Conservation (phyloP, 495 filamentous ascomycete genomes). For the Penicillium turbatum region DNA sequence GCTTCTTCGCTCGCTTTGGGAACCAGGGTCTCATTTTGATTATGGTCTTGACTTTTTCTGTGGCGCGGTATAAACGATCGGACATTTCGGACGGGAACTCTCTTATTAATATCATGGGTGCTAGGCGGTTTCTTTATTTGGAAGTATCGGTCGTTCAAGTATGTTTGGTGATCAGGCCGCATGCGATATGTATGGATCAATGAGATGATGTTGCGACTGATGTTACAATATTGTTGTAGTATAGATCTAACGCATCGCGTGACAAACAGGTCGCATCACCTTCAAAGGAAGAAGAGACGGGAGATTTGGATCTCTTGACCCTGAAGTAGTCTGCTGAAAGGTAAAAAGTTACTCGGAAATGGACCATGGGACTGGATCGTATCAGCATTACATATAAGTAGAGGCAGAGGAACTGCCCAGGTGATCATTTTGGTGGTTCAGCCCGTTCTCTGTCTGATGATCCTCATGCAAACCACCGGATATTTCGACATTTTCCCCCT, state of each 20-base stretch:
- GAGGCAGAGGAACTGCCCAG: constrained; percentile 2
- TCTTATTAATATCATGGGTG: constrained; percentile 17
- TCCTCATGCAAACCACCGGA: constrained; percentile 21
- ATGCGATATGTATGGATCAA: constrained; percentile 12
- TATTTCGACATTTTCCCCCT: not conserved
- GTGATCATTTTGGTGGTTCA: constrained; percentile 13
- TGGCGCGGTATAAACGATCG: constrained; percentile 30
- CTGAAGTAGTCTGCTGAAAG: constrained; percentile 23
- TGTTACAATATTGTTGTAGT: constrained; percentile 18
- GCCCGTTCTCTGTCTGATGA: constrained; percentile 22
- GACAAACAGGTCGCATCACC: constrained; percentile 15
- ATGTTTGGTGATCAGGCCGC: constrained; percentile 10
- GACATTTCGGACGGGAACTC: constrained; percentile 24
- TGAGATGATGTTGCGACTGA: constrained; percentile 2
- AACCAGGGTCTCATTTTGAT: constrained; percentile 36
- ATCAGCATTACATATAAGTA: constrained; percentile 37
- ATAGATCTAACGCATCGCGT: constrained; percentile 16
- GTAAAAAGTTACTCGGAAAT: constrained; percentile 36
- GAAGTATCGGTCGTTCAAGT: constrained; percentile 7
- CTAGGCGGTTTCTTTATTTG: constrained; percentile 10
- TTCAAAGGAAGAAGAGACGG: constrained; percentile 8
- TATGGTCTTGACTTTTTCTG: constrained; percentile 30
- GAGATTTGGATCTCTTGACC: constrained; percentile 30
- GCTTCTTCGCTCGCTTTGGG: constrained; percentile 11
- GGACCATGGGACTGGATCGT: constrained; percentile 41